phyloP scores from a whole-genome alignment of 805 yeast species.

The Debaryomyces tyrocola region DNA sequence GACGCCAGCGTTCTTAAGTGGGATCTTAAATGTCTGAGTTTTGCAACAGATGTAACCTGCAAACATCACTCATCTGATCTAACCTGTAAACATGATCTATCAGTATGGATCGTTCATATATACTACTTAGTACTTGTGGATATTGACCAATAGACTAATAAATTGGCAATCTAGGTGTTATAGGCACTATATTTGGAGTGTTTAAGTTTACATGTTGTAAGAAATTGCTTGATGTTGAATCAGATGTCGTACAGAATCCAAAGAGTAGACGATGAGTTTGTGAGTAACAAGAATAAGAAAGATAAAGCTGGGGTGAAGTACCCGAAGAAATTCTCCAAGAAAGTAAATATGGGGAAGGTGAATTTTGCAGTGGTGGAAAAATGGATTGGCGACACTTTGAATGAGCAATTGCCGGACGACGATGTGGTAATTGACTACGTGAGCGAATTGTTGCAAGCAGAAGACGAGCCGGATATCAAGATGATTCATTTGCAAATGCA shows the following conservation, averaged over 20 bases:
- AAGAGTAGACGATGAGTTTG: constrained; percentile 13
- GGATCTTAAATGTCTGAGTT: neutral
- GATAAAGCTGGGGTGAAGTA: constrained; percentile 20
- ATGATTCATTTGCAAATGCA: constrained; percentile 42
- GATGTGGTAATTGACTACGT: constrained; percentile 49
- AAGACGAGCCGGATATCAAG: constrained; percentile 37
- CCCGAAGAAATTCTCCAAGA: constrained; percentile 34
- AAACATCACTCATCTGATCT: neutral
- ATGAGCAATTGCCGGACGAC: constrained; percentile 47
- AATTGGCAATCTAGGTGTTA: no score
- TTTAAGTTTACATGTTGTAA: no score
- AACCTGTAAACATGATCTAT: neutral
- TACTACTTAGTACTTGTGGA: no score
- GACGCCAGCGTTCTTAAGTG: neutral
- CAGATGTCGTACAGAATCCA: constrained; percentile 19
- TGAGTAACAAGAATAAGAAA: constrained; percentile 9
- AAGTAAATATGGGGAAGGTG: constrained; percentile 39
- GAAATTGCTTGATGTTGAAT: no score
- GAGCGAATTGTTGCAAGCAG: constrained; percentile 39
- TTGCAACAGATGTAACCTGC: constrained; percentile 1
- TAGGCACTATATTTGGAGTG: no score
- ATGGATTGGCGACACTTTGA: constrained; percentile 39
- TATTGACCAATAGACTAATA: no score
- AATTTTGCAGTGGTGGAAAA: constrained; percentile 35
- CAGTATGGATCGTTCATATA: no score